Base-by-base conservation (phyloP, 2,329 filamentous ascomycete genomes). In the Neoascochyta sp. region DNA sequence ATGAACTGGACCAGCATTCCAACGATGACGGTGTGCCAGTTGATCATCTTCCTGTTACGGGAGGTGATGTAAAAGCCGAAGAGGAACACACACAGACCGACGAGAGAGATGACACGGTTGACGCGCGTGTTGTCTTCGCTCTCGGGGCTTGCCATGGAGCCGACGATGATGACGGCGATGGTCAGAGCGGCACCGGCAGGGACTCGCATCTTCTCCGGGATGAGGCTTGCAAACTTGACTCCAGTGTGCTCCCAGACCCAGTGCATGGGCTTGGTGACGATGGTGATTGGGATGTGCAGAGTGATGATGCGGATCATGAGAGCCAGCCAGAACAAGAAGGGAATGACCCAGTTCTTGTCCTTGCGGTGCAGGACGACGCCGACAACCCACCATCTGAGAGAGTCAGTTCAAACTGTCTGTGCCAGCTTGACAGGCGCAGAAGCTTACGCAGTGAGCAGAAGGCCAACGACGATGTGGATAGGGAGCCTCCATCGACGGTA, bases 1-100 rank as follows among this genome's bases (percentile, higher is more conserved):
- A 95, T 72, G 65, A 89, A 95, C 63, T 95, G 89, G 8, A 81
- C 72, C 22, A 94, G 70, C 82, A 94, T 92, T 38, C 89, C 89
- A 20, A 84, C 85, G 39, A 94, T 86, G 47, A 95, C 67, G 5
- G 68, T 69, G 46, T 70, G 68, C 67, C 64, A 67, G 7, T 54
- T 43, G 49, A 71, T 67, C 43, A 64, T 70, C 46, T 65, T 78
- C 46, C 83, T 76, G 60, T 88, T 73, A 35, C 69, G 75, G 22
- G 87, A 94, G 1, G 86, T 92, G 9, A 56, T 52, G 64, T 76
- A 92, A 45, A 95, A 78, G 1, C 62, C 34, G 34, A 65, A 66
- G 44, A 94, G 68, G 61, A 90, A 81, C 33, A 94, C 75, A 4
- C 74, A 47, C 11, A 95, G 69, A 14, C 89, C 88, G 38, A 92